A percentile compares a stretch with the other conserved stretches of the same genome.
Conservation (phyloP, 2,329 filamentous ascomycete species). For the Septoria petroselini region DNA sequence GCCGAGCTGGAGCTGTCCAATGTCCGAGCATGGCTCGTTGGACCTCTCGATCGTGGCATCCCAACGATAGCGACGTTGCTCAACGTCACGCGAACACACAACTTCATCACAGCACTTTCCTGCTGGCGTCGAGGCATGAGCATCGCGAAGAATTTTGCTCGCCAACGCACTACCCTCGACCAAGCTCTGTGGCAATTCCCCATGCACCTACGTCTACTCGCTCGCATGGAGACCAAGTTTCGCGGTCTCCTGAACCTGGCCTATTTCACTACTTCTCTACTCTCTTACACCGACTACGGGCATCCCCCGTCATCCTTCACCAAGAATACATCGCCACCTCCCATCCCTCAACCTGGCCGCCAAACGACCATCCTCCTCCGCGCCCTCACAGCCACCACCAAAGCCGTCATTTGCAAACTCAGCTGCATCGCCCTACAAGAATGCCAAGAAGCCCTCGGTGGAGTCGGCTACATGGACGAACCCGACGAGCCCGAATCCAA, state of each 20-base stretch:
- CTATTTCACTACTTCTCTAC: constrained; percentile 24
- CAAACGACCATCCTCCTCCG: constrained; percentile 21
- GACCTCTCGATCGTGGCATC: constrained; percentile 37
- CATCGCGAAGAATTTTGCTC: constrained; percentile 23
- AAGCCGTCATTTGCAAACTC: constrained; percentile 22
- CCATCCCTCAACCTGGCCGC: constrained; percentile 10
- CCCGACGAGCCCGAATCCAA: constrained; percentile 63
- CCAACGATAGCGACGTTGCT: constrained; percentile 47
- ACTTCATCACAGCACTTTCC: constrained; percentile 19
- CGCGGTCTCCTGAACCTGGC: constrained; percentile 19
- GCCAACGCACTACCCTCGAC: constrained; percentile 14
- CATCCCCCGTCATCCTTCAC: constrained; percentile 1
- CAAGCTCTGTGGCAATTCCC: constrained; percentile 19
- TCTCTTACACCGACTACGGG: constrained; percentile 22
- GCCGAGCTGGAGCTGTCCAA: constrained; percentile 61
- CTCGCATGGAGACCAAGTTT: constrained; percentile 18
- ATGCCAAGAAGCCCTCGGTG: constrained; percentile 49
- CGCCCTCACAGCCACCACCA: constrained; percentile 22
- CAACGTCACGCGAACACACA: constrained; percentile 61
- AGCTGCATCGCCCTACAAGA: constrained; percentile 20
- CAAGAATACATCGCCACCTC: neutral
- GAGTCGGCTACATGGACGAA: constrained; percentile 61
- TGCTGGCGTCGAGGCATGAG: constrained; percentile 24
- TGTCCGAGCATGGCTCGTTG: constrained; percentile 55
- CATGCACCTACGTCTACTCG: constrained; percentile 21